phyloP scores from a whole-genome alignment of 2,329 filamentous ascomycete genomes.

The Trichoderma pleuroti region DNA sequence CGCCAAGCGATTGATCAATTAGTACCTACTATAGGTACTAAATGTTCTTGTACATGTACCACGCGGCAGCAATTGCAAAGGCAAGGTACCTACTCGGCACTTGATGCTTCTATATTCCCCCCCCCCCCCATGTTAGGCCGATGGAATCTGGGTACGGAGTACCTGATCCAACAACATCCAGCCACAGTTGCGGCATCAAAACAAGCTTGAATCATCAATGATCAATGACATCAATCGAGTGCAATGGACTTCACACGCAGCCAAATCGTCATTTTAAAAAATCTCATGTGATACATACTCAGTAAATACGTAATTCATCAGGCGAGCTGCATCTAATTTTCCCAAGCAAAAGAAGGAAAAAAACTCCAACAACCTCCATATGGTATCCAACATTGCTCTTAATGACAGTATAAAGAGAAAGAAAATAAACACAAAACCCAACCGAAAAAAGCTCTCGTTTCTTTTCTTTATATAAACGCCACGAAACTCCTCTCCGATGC shows the following conservation, averaged over 20 bases:
- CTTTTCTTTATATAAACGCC: conserved; percentile 26
- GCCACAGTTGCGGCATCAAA: background rate
- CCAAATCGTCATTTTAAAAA: background rate
- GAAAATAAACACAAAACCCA: background rate
- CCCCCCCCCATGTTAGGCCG: too few relatives aligned
- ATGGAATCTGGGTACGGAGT: too few relatives aligned
- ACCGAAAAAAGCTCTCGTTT: background rate
- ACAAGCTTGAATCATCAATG: background rate
- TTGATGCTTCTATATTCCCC: background rate
- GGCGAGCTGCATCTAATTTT: background rate
- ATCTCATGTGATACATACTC: background rate
- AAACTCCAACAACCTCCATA: background rate
- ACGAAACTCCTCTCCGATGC: conserved; percentile 27
- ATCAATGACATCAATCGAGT: background rate
- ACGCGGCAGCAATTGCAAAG: background rate
- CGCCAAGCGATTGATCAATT: background rate
- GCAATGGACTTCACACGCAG: background rate
- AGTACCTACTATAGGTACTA: too few relatives aligned
- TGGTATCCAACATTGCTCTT: background rate
- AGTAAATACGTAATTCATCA: background rate
- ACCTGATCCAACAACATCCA: background rate
- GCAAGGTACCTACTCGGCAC: background rate
- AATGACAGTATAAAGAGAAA: background rate
- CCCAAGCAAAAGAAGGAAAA: background rate
- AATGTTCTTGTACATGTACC: background rate